Conservation (phyloP, 169 alveolate genomes). For the Theileria sp. region DNA sequence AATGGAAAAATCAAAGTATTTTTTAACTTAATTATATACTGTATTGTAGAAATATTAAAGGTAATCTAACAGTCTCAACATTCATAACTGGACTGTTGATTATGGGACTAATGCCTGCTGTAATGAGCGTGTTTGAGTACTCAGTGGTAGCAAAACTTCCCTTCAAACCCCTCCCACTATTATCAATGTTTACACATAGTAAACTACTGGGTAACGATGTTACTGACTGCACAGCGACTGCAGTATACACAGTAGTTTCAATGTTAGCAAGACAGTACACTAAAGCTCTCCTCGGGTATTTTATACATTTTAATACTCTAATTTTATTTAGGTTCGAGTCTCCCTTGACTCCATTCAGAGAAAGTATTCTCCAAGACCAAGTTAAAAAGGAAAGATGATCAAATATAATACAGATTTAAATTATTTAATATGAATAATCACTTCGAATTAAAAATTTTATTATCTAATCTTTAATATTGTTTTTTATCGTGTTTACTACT, state of each 20-base stretch:
- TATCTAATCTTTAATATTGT: too few relatives aligned
- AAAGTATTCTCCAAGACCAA: constrained; percentile 23
- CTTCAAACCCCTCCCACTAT: constrained; percentile 71
- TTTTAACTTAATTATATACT: not conserved
- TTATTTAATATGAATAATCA: not conserved
- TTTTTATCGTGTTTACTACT: not conserved
- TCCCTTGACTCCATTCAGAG: constrained; percentile 54
- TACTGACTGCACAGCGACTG: constrained; percentile 76
- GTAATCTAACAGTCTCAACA: constrained; percentile 17
- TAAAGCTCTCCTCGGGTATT: constrained; percentile 69
- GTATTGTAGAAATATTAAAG: constrained; percentile 37
- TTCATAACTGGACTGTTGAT: constrained; percentile 74
- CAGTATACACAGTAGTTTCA: constrained; percentile 71
- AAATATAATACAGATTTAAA: not conserved
- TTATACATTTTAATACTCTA: not conserved
- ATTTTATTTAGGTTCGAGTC: constrained; percentile 29
- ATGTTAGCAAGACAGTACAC: constrained; percentile 69
- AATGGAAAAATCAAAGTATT: constrained; percentile 19
- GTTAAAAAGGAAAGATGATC: not conserved
- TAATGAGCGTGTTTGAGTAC: constrained; percentile 79
- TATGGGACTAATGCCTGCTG: constrained; percentile 75
- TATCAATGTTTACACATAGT: constrained; percentile 70
- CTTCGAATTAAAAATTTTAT: not conserved
- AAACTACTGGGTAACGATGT: constrained; percentile 62
- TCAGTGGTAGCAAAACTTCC: constrained; percentile 76